Evolutionary conservation across 2,329 filamentous ascomycete species (phyloP).

Genomic region (Aureobasidium lini): DNA sequence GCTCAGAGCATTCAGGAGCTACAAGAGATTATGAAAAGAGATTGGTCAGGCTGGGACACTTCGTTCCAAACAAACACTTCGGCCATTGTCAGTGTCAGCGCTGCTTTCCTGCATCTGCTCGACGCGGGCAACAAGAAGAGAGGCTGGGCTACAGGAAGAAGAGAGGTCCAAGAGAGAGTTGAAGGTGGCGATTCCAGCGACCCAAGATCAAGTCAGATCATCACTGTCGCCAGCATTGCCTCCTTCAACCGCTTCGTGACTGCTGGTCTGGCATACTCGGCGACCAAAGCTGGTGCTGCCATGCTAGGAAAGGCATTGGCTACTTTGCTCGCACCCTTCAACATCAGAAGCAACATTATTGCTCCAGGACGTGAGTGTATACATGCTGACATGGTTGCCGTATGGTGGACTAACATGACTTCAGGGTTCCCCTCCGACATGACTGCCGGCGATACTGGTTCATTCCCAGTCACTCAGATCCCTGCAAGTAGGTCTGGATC

Average conservation of each 20-base stretch:
- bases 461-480: conserved; percentile 29
- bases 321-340: conserved; percentile 36
- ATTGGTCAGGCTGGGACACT: conserved; percentile 28
- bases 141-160: conserved; percentile 30
- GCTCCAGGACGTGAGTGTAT: conserved; percentile 29
- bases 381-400: not conserved
- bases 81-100: conserved; percentile 37
- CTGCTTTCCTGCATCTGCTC: conserved; percentile 39
- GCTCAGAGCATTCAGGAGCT: conserved; percentile 39
- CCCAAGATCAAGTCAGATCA: conserved; percentile 38
- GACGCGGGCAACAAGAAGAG: conserved; percentile 38
- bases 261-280: conserved; percentile 37
- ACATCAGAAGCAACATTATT: conserved; percentile 41
- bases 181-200: conserved; percentile 25
- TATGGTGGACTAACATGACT: not conserved
- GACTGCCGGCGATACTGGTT: conserved; percentile 28
- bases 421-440: conserved; percentile 38
- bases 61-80: conserved; percentile 39
- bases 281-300: conserved; percentile 36
- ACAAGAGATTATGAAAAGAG: conserved; percentile 32
- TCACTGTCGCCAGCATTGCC: conserved; percentile 37
- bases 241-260: conserved; percentile 31
- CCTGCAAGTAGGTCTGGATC: conserved; percentile 29
- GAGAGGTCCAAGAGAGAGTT: conserved; percentile 20
- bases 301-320: conserved; percentile 40